phyloP scores from a whole-genome alignment of 2,329 filamentous ascomycete species.

The Bipolaris oryzae region DNA sequence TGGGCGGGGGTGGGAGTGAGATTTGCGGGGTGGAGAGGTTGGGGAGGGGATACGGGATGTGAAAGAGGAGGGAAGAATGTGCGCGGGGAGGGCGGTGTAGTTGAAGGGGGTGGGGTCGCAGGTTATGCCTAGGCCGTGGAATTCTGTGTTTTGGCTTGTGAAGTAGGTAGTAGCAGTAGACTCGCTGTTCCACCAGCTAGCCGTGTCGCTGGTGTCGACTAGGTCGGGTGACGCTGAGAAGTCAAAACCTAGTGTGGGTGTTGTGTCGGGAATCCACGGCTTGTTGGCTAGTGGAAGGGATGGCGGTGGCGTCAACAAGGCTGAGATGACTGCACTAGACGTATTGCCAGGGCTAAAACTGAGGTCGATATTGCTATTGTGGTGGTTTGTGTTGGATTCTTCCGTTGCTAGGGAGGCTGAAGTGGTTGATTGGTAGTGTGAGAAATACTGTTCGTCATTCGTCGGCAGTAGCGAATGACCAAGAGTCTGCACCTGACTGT shows the following conservation, averaged over 20 bases:
- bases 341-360: conserved; percentile 23
- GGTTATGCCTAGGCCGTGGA: conserved; percentile 41
- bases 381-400: conserved; percentile 19
- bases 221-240: conserved; percentile 44
- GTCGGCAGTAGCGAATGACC: conserved; percentile 26
- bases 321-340: conserved; percentile 41
- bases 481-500: conserved; percentile 33
- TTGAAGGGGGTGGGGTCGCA: conserved; percentile 36
- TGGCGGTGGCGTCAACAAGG: conserved; percentile 47
- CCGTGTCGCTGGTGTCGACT: conserved; percentile 28
- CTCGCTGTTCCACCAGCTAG: conserved; percentile 39
- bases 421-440: conserved; percentile 45
- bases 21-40: conserved; percentile 33
- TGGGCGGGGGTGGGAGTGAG: conserved; percentile 23
- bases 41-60: conserved; percentile 30
- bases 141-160: conserved; percentile 22
- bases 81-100: conserved; percentile 3
- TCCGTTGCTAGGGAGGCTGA: conserved; percentile 41
- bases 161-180: conserved; percentile 18
- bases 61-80: conserved; percentile 31
- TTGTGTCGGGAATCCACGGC: conserved; percentile 39
- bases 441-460: conserved; percentile 21
- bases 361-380: conserved; percentile 23
- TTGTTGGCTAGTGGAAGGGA: conserved; percentile 38
- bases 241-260: conserved; percentile 37